phyloP scores from a whole-genome alignment of 768 basidiomycete species.

The Mycena rosella region DNA sequence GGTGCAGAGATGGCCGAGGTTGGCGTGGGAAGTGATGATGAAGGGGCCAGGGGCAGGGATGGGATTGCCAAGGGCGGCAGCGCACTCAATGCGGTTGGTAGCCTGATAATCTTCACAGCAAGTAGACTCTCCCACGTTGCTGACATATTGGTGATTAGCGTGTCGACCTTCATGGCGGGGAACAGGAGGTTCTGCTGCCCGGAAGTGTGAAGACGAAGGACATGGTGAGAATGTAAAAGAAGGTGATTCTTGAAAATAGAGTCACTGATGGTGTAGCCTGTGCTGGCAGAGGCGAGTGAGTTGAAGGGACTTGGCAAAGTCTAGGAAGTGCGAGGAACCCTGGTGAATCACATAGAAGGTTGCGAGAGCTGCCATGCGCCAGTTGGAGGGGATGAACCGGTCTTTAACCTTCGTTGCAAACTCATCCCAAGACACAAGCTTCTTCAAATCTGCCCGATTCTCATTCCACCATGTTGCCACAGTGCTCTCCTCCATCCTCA shows the following conservation, averaged over 20 bases:
- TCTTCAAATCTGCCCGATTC: too few species aligned
- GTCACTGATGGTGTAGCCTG: slow-evolving; percentile 5
- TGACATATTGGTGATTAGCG: slow-evolving; percentile 1
- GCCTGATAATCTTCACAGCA: not conserved
- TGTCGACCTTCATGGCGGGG: not conserved
- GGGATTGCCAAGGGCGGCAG: not conserved
- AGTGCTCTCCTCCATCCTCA: too few species aligned
- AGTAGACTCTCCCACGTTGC: slow-evolving; percentile 10
- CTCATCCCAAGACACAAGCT: too few species aligned
- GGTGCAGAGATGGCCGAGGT: not conserved
- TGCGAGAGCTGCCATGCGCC: too few species aligned
- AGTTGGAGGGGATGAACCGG: too few species aligned
- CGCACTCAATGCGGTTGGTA: not conserved
- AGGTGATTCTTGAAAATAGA: slow-evolving; percentile 19
- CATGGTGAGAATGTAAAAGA: slow-evolving; percentile 1
- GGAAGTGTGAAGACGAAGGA: slow-evolving; percentile 11
- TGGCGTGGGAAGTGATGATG: slow-evolving; percentile 1
- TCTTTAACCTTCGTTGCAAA: too few species aligned
- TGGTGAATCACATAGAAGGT: not conserved
- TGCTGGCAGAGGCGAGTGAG: not conserved
- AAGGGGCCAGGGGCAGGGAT: not conserved
- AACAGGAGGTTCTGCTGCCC: not conserved
- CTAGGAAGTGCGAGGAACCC: not conserved
- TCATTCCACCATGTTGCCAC: too few species aligned
- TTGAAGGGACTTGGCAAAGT: not conserved